Evolutionary conservation across 2,329 filamentous ascomycete genomes (phyloP).

Genomic region (Pseudogymnoascus sp.): DNA sequence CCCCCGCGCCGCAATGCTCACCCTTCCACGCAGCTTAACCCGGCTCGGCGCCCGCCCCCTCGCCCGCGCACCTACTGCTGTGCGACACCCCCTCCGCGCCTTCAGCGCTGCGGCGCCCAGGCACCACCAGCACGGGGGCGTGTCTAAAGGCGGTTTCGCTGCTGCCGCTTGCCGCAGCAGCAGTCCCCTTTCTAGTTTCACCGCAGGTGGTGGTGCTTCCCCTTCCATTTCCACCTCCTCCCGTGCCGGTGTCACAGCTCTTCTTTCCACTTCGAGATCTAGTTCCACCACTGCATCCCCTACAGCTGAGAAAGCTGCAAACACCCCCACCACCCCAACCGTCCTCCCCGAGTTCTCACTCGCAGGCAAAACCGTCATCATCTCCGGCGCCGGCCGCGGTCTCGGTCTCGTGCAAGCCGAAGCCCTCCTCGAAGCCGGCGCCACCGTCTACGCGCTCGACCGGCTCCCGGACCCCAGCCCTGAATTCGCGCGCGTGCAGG

Average conservation of each 20-base stretch:
- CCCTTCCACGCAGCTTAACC: not conserved
- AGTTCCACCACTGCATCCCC: not conserved
- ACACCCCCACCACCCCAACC: not conserved
- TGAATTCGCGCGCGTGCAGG: slow-evolving; percentile 52
- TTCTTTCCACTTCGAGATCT: not conserved
- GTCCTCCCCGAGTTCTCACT: slow-evolving; percentile 56
- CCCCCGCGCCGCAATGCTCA: not conserved
- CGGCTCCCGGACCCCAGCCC: slow-evolving; percentile 34
- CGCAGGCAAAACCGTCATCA: slow-evolving; percentile 56
- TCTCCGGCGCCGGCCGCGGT: slow-evolving; percentile 63
- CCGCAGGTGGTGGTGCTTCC: not conserved
- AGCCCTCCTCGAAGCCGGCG: slow-evolving; percentile 65
- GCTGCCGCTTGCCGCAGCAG: not conserved
- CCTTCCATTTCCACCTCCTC: not conserved
- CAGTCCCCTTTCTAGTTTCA: not conserved
- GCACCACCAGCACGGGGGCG: not conserved
- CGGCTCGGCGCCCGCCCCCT: not conserved
- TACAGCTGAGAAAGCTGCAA: not conserved
- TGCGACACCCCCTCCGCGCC: not conserved
- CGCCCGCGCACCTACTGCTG: not conserved
- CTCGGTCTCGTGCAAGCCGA: slow-evolving; percentile 68
- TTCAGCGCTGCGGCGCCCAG: not conserved
- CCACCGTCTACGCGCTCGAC: slow-evolving; percentile 42
- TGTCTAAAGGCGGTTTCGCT: not conserved
- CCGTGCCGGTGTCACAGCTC: not conserved